Evolutionary conservation across 495 filamentous ascomycete genomes (phyloP).

Genomic region (Talaromyces stipitatus): DNA sequence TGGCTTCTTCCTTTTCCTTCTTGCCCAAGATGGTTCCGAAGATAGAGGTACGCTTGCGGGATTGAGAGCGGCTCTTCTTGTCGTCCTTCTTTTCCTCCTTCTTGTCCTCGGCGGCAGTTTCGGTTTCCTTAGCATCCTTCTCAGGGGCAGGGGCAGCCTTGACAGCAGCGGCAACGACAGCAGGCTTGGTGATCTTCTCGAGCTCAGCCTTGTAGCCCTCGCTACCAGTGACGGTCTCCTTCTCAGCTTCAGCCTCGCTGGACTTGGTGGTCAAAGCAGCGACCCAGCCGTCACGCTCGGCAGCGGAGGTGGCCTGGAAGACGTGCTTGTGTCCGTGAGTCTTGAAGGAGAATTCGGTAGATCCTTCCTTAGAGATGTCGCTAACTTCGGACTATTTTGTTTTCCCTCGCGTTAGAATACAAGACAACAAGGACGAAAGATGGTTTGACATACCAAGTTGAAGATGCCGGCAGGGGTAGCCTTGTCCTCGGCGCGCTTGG

Average conservation of each 20-base stretch:
- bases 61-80: constrained; percentile 67
- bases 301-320: constrained; percentile 65
- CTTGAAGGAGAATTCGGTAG: constrained; percentile 77
- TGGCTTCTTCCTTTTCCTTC: constrained; percentile 47
- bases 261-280: constrained; percentile 67
- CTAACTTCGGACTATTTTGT: constrained; percentile 64
- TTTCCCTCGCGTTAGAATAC: constrained; percentile 14
- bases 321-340: constrained; percentile 79
- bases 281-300: constrained; percentile 89
- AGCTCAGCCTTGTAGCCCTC: constrained; percentile 74
- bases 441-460: constrained; percentile 59
- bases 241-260: constrained; percentile 68
- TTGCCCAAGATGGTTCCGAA: constrained; percentile 72
- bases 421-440: neutral
- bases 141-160: constrained; percentile 42
- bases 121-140: constrained; percentile 39
- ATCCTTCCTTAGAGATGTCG: constrained; percentile 65
- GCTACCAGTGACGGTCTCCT: constrained; percentile 56
- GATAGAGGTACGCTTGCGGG: constrained; percentile 78
- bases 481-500: constrained; percentile 81
- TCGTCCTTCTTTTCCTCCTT: constrained; percentile 38
- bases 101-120: constrained; percentile 29
- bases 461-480: constrained; percentile 69
- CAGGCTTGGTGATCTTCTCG: constrained; percentile 60
- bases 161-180: constrained; percentile 28